Base-by-base conservation (phyloP, 2,329 filamentous ascomycete species). In the Claviceps paspali region DNA sequence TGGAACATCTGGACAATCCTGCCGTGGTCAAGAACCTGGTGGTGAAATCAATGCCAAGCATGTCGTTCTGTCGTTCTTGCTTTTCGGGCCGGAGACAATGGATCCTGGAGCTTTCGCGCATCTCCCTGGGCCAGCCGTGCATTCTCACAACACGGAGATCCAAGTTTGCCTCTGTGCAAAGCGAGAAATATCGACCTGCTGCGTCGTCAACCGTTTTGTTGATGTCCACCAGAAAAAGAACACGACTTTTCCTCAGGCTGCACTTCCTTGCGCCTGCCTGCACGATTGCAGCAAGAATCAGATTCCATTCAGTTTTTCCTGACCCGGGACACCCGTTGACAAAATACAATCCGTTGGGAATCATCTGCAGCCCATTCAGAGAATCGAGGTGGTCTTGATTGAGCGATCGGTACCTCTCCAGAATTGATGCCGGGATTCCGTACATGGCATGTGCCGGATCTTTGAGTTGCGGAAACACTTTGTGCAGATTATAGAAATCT, bases 301-400 rank as follows among this genome's bases (percentile, higher is more conserved):
- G 55, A 24, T 60, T 64, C 60, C 62, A 65, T 26, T 65, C 59
- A 0, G 64, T 67, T 35, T 68, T 68, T 0, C 64, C 64, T 0
- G 63, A 57, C 0, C 64, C 64, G 4, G 64, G 63, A 5, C 64
- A 64, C 4, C 64, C 64, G 6, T 63, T 63, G 1, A 67, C 49
- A 33, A 68, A 56, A 21, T 55, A 59, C 1, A 68, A 41, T 0
- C 62, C 59, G n/a, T 59, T 62, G 0, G 62, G 61, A 9, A 67
- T 57, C 1, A 43, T 43, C 2, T 43, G 40, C 0, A 65, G 49
- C 0, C 52, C 52, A 0, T 51, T 21, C 24, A 63, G 62, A 0
- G 62, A 62, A 0, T 43, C 36, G 1, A 43, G 43, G 23, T 66
- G 63, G n/a, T 65, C 55, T 0, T 40, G 23, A 17, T 65, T 58